Evolutionary conservation across 106 monocot species (phyloP), one percentile per base, ranked within the genome.

Genomic region (Allium cepa): DNA sequence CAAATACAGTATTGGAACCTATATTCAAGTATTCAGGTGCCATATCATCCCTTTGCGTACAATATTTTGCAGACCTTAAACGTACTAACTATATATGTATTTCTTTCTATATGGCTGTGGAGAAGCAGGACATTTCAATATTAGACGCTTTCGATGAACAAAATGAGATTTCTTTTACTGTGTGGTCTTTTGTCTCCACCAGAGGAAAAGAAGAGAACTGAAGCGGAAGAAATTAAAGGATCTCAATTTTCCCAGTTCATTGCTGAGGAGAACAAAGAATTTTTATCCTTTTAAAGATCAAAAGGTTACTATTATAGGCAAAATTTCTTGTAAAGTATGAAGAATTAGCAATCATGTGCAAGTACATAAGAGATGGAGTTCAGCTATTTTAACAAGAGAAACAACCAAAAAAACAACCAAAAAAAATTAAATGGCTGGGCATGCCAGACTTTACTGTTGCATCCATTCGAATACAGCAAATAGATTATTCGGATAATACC

Each of bases 121-220:
- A 82, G 3, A 70, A 77, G 11, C 62, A 67, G 56, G 80, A 96
- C 27, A 0, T 60, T 12, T 69, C 79, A 8, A 62, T 83, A 52
- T 69, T 96, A 50, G 27, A 80, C 27, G 51, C 68, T 50, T 68
- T 90, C 16, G 88, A 96, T 67, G 72, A 71, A 56, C 86, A 85
- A 7, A 77, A 88, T 88, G 71, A 81, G 17, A 49, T 84, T 14
- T 61, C 92, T 53, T 84, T 92, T 26, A 83, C 88, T 11, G 64
- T 96, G 0, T 96, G 96, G 96, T 79, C 92, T 69, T 67, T 96
- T n/a, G 75, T 62, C 70, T n/a, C 85, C 96, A 13, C 63, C 77
- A 16, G 67, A 70, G 36, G 87, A 80, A 14, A 80, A 72, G 66
- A 80, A 72, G 8, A 17, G 47, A 8, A 77, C 71, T 17, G 81